These are phyloP conservation scores for Aspergillus terreus DNA, from an alignment of 2,329 filamentous ascomycete genomes.

Conservation along the genomic window DNA sequence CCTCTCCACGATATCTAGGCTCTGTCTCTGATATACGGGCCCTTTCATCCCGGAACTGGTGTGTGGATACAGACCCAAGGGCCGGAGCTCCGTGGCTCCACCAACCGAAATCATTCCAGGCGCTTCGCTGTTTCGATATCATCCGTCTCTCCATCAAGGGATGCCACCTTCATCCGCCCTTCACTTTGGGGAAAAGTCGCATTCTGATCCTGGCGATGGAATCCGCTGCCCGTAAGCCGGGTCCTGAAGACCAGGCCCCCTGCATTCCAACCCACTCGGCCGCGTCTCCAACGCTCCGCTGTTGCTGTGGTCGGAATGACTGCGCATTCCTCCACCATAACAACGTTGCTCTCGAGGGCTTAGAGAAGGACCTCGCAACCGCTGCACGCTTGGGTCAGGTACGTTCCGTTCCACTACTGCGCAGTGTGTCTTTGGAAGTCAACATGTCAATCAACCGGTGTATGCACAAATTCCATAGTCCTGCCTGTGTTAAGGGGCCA, in stretches of 20 bases:
- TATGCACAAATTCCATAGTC: neutral
- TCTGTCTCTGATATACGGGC: no score
- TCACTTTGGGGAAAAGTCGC: constrained; percentile 5
- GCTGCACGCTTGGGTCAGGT: constrained; percentile 91
- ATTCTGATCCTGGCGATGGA: constrained; percentile 23
- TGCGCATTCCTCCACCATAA: constrained; percentile 82
- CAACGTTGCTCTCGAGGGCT: constrained; percentile 68
- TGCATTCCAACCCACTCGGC: constrained; percentile 32
- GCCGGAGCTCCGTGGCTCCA: neutral
- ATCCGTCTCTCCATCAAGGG: constrained; percentile 16
- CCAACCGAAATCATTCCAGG: neutral
- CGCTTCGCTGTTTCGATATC: neutral
- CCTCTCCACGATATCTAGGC: neutral
- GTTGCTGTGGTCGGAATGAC: constrained; percentile 80
- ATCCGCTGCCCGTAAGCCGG: constrained; percentile 22
- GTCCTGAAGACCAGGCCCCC: constrained; percentile 17
- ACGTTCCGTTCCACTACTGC: constrained; percentile 42
- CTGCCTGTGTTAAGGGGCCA: neutral
- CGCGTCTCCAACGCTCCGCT: constrained; percentile 41
- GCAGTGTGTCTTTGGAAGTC: neutral
- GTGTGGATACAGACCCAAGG: no score
- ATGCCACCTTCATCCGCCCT: constrained; percentile 21
- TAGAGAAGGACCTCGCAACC: constrained; percentile 83
- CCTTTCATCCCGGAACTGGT: no score
- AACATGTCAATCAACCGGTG: constrained; percentile 1